These are phyloP conservation scores for Cladophialophora bantiana DNA, from an alignment of 2,329 filamentous ascomycete genomes.

Conservation along the genomic window DNA sequence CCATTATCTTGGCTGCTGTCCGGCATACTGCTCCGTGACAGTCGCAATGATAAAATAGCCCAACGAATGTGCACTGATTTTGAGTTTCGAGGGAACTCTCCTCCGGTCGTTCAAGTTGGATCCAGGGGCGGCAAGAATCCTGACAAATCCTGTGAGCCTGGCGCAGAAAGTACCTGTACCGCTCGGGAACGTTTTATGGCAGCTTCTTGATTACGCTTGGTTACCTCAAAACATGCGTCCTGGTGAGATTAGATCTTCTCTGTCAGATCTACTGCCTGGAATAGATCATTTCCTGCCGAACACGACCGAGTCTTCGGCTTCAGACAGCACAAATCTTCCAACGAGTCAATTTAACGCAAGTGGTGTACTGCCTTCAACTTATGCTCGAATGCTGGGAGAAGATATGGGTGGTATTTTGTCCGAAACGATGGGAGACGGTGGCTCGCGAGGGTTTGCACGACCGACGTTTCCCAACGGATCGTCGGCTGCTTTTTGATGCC, in stretches of 20 bases:
- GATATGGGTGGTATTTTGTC: conserved; percentile 22
- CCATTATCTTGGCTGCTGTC: background rate
- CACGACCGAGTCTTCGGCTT: background rate
- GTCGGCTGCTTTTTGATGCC: conserved; percentile 7
- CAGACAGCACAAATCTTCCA: background rate
- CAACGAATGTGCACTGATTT: background rate
- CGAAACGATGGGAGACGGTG: conserved; percentile 16
- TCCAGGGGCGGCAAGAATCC: conserved; percentile 5
- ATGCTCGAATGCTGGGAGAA: conserved; percentile 26
- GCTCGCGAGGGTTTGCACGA: background rate
- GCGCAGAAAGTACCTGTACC: conserved; percentile 19
- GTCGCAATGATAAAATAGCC: background rate
- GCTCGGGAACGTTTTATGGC: conserved; percentile 23
- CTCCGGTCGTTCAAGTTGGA: conserved; percentile 20
- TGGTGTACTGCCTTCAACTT: conserved; percentile 11
- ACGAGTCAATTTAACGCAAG: background rate
- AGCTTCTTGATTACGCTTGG: conserved; percentile 28
- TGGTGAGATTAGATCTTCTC: background rate
- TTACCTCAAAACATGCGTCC: conserved; percentile 10
- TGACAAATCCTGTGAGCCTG: conserved; percentile 16
- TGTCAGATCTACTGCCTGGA: conserved; percentile 20
- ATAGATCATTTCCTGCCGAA: background rate
- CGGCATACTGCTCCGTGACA: background rate
- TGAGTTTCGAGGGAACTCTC: conserved; percentile 11
- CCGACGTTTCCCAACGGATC: background rate